These are phyloP conservation scores for Penicillium glabrum DNA, from an alignment of 2,329 filamentous ascomycete species.

Conservation along the genomic window DNA sequence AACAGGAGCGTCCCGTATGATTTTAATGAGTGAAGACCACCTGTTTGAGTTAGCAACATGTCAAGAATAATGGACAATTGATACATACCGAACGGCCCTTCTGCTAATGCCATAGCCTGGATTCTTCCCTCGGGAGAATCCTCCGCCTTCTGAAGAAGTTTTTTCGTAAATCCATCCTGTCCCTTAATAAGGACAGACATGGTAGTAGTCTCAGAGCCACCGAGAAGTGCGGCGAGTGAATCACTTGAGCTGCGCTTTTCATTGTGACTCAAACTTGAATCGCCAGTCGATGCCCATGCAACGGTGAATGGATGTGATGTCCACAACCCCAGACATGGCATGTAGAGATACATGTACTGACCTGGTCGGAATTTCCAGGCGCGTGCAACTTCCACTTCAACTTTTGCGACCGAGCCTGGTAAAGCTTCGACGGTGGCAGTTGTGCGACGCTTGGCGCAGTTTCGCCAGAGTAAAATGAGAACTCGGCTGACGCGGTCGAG, in stretches of 20 bases:
- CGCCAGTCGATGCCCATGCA: constrained; percentile 35
- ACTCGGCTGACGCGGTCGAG: constrained; percentile 46
- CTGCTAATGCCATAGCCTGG: constrained; percentile 29
- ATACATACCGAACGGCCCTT: constrained; percentile 36
- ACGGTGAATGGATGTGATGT: constrained; percentile 46
- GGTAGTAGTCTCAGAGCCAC: constrained; percentile 24
- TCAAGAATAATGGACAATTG: not conserved
- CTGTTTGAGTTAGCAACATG: constrained; percentile 14
- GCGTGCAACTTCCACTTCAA: constrained; percentile 31
- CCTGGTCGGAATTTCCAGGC: constrained; percentile 41
- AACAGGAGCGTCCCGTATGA: constrained; percentile 36
- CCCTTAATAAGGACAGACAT: constrained; percentile 36
- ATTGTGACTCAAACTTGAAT: constrained; percentile 7
- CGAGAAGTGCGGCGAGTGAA: constrained; percentile 28
- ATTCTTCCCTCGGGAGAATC: constrained; percentile 26
- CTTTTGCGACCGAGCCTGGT: constrained; percentile 55
- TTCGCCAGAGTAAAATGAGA: constrained; percentile 52
- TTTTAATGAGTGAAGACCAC: constrained; percentile 29
- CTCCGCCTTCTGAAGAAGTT: constrained; percentile 28
- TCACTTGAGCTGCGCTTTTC: constrained; percentile 33
- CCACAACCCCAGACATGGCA: constrained; percentile 47
- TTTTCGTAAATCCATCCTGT: constrained; percentile 35
- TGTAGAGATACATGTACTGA: constrained; percentile 58
- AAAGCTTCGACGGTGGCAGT: constrained; percentile 56
- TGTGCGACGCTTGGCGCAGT: constrained; percentile 48